These are phyloP conservation scores for Pythium vanterpoolii DNA, from an alignment of 352 stramenopile genomes.

Conservation along the genomic window DNA sequence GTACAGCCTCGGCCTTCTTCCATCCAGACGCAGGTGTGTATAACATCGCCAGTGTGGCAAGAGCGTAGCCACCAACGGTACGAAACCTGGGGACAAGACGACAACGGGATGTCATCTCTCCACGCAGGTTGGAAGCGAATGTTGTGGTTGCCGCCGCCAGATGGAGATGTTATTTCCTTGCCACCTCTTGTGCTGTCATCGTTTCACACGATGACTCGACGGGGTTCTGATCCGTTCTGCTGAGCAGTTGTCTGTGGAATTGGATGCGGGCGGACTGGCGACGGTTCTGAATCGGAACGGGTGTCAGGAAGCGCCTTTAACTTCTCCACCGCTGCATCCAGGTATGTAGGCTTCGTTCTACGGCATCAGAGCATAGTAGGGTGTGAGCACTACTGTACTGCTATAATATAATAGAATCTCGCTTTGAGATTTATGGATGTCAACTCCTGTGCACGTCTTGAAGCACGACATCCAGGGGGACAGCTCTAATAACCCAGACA, in stretches of 20 bases:
- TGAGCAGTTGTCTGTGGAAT: not conserved
- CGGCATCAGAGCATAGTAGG: no score
- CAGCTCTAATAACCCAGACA: no score
- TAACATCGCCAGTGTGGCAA: no score
- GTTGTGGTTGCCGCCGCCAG: not conserved
- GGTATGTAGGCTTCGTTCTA: no score
- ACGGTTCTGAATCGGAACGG: no score
- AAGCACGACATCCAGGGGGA: no score
- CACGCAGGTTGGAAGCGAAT: not conserved
- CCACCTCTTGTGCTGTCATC: not conserved
- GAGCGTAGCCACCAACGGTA: not conserved
- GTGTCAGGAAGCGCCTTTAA: no score
- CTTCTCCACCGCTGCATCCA: no score
- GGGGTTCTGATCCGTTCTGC: not conserved
- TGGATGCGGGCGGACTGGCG: not conserved
- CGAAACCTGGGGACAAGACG: not conserved
- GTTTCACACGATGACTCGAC: not conserved
- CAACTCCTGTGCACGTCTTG: no score
- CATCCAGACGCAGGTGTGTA: not conserved
- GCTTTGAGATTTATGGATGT: no score
- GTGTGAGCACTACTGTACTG: no score
- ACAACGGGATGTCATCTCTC: not conserved
- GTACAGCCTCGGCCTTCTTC: not conserved
- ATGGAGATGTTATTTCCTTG: not conserved
- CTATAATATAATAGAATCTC: no score